phyloP scores from a whole-genome alignment of 2,329 filamentous ascomycete species.

The Allantophomopsis lycopodina region DNA sequence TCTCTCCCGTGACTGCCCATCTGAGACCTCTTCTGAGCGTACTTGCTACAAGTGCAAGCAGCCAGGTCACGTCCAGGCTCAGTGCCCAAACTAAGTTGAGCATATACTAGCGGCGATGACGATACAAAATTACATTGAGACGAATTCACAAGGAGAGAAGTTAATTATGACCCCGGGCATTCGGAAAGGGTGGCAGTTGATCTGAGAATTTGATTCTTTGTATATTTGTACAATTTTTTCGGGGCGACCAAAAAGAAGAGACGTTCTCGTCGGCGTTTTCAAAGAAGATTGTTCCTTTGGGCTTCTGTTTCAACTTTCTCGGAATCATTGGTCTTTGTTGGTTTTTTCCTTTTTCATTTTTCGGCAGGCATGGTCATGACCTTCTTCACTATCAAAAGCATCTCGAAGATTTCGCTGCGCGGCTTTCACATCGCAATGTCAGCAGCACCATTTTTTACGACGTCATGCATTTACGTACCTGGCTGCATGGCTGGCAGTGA shows the following conservation, averaged over 20 bases:
- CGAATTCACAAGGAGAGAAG: conserved; percentile 8
- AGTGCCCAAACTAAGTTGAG: conserved; percentile 66
- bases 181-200: conserved; percentile 16
- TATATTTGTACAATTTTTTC: conserved; percentile 1
- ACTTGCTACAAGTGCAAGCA: conserved; percentile 95
- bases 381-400: neutral
- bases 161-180: conserved; percentile 14
- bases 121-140: conserved; percentile 4
- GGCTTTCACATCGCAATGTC: neutral
- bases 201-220: conserved; percentile 13
- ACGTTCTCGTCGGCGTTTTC: too few relatives aligned
- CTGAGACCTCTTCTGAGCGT: conserved; percentile 80
- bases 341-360: neutral
- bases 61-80: conserved; percentile 80
- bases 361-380: neutral
- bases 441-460: neutral
- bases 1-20: conserved; percentile 89
- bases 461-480: neutral
- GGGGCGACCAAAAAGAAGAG: neutral
- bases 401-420: neutral
- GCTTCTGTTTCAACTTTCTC: too few relatives aligned
- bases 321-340: neutral
- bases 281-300: too few relatives aligned
- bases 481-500: neutral
- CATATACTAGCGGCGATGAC: too few relatives aligned